Percentiles rank a stretch among this genome's conserved stretches.
Conservation (phyloP, 805 yeast species). For the Metschnikowia picachoensis region DNA sequence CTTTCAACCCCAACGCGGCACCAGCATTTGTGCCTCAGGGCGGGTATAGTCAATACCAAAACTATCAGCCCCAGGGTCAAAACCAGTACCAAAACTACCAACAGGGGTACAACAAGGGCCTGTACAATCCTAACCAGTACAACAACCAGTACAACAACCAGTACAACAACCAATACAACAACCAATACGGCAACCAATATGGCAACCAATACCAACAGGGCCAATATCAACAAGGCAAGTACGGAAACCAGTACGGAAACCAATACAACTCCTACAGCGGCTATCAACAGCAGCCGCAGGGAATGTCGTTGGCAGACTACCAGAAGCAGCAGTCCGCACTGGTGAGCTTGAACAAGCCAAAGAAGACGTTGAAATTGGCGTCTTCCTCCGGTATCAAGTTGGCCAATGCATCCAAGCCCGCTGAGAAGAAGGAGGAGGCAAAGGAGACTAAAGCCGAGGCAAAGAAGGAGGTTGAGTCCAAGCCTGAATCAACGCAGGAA, state of each 20-base stretch:
- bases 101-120: conserved; percentile 10
- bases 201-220: conserved; percentile 16
- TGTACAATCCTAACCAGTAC: conserved; percentile 21
- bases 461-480: conserved; percentile 20
- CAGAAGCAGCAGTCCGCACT: conserved; percentile 59
- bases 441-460: conserved; percentile 35
- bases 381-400: conserved; percentile 63
- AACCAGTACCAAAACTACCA: conserved; percentile 15
- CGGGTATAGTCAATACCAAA: conserved; percentile 16
- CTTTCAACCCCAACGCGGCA: conserved; percentile 48
- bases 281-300: conserved; percentile 27
- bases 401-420: conserved; percentile 29
- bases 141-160: conserved; percentile 20
- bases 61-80: conserved; percentile 1
- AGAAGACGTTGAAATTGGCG: conserved; percentile 64
- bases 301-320: conserved; percentile 78
- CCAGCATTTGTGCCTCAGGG: conserved; percentile 48
- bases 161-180: conserved; percentile 16
- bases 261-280: conserved; percentile 17
- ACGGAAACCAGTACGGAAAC: conserved; percentile 24
- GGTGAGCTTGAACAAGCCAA: conserved; percentile 49
- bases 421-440: conserved; percentile 35
- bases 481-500: conserved; percentile 9
- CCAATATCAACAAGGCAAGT: conserved; percentile 17
- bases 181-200: conserved; percentile 20